Evolutionary conservation across 345 rosid species (phyloP), one percentile per base, ranked within the genome.

Genomic region (Microthlaspi erraticum): DNA sequence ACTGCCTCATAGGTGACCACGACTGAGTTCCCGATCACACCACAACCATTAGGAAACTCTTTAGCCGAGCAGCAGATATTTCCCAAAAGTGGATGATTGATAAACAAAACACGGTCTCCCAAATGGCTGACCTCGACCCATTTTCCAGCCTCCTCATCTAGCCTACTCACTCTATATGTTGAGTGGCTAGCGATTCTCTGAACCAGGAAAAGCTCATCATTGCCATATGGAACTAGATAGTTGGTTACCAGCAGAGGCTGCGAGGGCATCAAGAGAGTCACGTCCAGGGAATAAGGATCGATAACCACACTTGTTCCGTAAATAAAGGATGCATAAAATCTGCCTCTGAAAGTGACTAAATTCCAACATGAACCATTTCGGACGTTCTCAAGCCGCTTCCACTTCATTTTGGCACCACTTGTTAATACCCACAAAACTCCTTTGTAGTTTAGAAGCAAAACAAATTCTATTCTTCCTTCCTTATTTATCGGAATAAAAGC

Each of bases 391-490:
- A n/a, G 10, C 2, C 1, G 14, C 8, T 8, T 33, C 63, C 63
- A 68, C 36, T 14, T 55, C 72, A 68, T 68, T 33, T 68, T 34
- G 7, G 7, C 54, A 8, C 3, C 10, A 54, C 54, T 68, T 43
- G 5, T 55, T 3, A 68, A 55, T 2, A 68, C 63, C 36, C 55
- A 43, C 43, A 67, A 17, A 17, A 4, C 3, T 0, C 17, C 18
- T 10, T 17, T 1, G 23, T 31, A 43, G 54, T 6, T 5, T 0
- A 67, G 17, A 1, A 67, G 62, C 53, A 67, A 53, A 31, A 12
- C 72, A 0, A 67, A 54, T 1, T 43, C 63, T 29, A 18, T 60
- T 41, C 10, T 0, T 51, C 19, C 7, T 26, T 10, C 12, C 14
- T 39, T 48, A 12, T 48, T 48, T 49, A 49, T n/a, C 6, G 29